Conservation (phyloP, 768 basidiomycete genomes). For the Boletellus ananas region DNA sequence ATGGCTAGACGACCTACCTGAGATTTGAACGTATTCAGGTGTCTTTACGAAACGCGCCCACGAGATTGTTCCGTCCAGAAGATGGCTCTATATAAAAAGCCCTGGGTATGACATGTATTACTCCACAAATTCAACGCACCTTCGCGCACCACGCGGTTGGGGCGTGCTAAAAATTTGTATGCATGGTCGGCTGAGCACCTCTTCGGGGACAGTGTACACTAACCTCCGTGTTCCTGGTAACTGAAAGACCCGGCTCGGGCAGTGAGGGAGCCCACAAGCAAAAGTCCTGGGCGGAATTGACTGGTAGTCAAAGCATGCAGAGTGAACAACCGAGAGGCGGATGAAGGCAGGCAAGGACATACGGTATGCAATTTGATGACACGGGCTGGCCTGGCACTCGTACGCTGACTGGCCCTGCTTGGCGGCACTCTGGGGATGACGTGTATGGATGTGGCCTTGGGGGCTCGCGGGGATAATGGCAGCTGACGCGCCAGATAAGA, state of each 20-base stretch:
- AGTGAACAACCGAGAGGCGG: not conserved
- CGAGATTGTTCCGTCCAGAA: conserved; percentile 66
- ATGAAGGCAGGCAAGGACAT: conserved; percentile 19
- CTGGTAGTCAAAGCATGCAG: conserved; percentile 26
- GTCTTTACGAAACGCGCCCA: conserved; percentile 70
- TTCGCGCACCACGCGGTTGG: conserved; percentile 55
- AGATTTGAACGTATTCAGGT: conserved; percentile 71
- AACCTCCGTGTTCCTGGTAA: conserved; percentile 62
- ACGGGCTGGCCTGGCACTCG: conserved; percentile 56
- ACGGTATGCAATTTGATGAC: conserved; percentile 71
- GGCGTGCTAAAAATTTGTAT: conserved; percentile 32
- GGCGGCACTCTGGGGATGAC: conserved; percentile 46
- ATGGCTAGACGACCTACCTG: conserved; percentile 38
- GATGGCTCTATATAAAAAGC: conserved; percentile 47
- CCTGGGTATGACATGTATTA: not conserved
- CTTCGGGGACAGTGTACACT: conserved; percentile 11
- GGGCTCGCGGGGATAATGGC: conserved; percentile 15
- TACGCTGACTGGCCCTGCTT: conserved; percentile 64
- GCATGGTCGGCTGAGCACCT: conserved; percentile 13
- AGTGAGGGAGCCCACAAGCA: conserved; percentile 51
- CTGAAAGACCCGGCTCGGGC: conserved; percentile 48
- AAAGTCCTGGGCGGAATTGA: conserved; percentile 56
- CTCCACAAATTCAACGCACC: conserved; percentile 19
- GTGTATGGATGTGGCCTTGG: conserved; percentile 41
- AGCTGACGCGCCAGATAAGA: conserved; percentile 17